A percentile compares a stretch with the other conserved stretches of the same genome.
phyloP scores from a whole-genome alignment of 108 stramenopile species.

The Cyclotella atomus region DNA sequence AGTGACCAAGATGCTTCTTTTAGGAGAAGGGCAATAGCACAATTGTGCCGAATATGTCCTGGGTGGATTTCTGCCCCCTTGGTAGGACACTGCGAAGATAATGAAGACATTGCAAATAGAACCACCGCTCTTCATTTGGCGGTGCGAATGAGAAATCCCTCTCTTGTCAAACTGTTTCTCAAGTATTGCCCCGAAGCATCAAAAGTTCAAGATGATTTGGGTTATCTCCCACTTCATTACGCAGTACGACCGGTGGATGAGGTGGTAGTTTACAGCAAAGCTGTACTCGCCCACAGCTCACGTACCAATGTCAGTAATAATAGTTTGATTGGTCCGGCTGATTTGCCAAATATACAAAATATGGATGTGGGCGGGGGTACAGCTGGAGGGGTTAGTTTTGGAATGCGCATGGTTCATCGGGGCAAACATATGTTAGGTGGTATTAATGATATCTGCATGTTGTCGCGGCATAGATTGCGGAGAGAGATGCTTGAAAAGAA shows the following conservation, averaged over 20 bases:
- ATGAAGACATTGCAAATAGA: not conserved
- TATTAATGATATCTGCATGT: not conserved
- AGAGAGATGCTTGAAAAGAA: not conserved
- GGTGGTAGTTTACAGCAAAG: not conserved
- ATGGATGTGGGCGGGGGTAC: constrained; percentile 3
- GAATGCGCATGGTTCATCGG: constrained; percentile 7
- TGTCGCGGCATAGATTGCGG: not conserved
- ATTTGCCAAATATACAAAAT: not conserved
- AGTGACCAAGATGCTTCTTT: not conserved
- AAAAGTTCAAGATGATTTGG: not conserved
- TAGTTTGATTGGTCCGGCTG: not conserved
- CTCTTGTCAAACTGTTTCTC: constrained; percentile 4
- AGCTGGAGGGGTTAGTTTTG: not conserved
- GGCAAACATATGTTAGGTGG: not conserved
- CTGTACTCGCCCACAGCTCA: not conserved
- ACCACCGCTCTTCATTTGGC: constrained; percentile 19
- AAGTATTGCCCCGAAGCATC: constrained; percentile 11
- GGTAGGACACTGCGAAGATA: not conserved
- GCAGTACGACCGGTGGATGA: constrained; percentile 11
- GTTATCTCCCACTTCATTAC: constrained; percentile 21
- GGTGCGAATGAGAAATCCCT: constrained; percentile 17
- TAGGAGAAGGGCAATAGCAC: constrained; percentile 18
- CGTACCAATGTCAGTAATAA: not conserved
- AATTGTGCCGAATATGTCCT: constrained; percentile 9
- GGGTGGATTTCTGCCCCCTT: constrained; percentile 9